Evolutionary conservation across 106 monocot species (phyloP).

Genomic region (Allium cepa): DNA sequence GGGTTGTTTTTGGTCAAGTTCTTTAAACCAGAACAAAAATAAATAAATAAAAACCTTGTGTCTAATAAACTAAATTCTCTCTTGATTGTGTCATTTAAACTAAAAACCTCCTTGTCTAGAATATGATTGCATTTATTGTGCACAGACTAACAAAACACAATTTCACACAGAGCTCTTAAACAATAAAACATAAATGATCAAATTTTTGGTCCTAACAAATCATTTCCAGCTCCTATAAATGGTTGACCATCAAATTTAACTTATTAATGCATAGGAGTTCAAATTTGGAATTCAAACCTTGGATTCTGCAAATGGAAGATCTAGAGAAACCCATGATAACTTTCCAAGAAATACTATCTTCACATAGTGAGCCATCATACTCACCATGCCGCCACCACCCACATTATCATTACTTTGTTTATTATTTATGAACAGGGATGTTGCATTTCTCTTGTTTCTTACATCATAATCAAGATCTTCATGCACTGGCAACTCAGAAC

Average conservation of each 20-base stretch:
- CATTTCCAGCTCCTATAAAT: neutral
- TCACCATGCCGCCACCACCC: neutral
- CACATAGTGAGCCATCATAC: constrained; percentile 18
- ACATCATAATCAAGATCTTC: constrained; percentile 15
- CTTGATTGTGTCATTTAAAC: too few species aligned
- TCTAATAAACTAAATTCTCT: too few species aligned
- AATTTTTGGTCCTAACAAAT: neutral
- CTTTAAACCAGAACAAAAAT: too few species aligned
- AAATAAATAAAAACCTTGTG: too few species aligned
- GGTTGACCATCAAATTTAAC: neutral
- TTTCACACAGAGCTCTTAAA: neutral
- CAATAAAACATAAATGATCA: neutral
- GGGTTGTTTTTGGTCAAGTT: too few species aligned
- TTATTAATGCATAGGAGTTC: too few species aligned
- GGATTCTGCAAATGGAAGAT: constrained; percentile 11
- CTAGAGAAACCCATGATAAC: constrained; percentile 15
- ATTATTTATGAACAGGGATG: neutral
- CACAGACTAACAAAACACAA: neutral
- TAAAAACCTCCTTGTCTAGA: too few species aligned
- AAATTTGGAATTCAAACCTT: constrained; percentile 2
- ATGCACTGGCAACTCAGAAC: constrained; percentile 22
- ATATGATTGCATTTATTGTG: too few species aligned
- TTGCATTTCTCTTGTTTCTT: constrained; percentile 10
- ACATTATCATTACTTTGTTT: constrained; percentile 14
- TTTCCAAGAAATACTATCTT: constrained; percentile 34